Conservation (phyloP, 306 rosid genomes). For the cucumber (Cucumis sativus) region Cucumber_9930_V3 NC_026656.2:19119501-19120000, state of each 20-base stretch:
- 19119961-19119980: conserved; percentile 20
- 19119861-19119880: background rate
- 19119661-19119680: background rate
- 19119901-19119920: background rate
- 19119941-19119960: background rate
- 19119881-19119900: background rate
- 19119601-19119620: conserved; percentile 46
- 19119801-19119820: no score
- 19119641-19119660: background rate
- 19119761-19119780: background rate
- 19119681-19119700: background rate
- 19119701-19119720: background rate
- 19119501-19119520: conserved; percentile 72
- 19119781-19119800: background rate
- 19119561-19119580: conserved; percentile 54
- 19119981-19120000: conserved; percentile 86
- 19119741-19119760: background rate
- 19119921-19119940: background rate
- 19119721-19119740: background rate
- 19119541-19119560: conserved; percentile 88
- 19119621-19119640: background rate
- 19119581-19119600: conserved; percentile 74
- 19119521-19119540: conserved; percentile 89
- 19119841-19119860: background rate
- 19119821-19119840: background rate